Evolutionary conservation across 306 rosid species (phyloP).

Genomic region (Prunus dulcis): DNA sequence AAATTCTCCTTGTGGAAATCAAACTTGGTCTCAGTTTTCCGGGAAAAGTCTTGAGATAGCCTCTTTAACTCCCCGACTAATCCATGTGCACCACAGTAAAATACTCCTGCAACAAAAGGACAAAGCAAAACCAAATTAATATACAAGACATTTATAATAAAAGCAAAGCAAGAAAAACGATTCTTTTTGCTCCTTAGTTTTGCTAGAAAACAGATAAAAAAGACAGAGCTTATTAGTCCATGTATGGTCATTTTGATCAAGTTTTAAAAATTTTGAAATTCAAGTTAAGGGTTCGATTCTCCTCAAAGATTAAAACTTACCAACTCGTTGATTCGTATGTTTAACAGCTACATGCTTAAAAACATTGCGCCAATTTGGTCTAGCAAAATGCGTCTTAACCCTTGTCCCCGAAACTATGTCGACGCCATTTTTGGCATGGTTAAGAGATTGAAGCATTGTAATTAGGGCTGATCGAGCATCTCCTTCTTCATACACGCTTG

Average conservation of each 20-base stretch:
- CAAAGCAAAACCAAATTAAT: neutral
- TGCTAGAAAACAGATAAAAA: neutral
- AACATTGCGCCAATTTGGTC: conserved; percentile 82
- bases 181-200: neutral
- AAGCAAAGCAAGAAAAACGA: neutral
- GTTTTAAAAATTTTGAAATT: no score
- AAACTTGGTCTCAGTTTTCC: conserved; percentile 74
- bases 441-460: conserved; percentile 82
- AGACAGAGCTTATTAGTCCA: neutral
- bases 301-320: conserved; percentile 35
- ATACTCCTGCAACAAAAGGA: conserved; percentile 61
- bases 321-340: conserved; percentile 62
- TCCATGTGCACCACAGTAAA: conserved; percentile 73
- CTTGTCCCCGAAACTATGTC: conserved; percentile 81
- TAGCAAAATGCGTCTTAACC: conserved; percentile 79
- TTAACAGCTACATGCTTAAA: conserved; percentile 59
- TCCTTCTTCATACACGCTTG: conserved; percentile 89
- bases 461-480: conserved; percentile 82
- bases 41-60: conserved; percentile 65
- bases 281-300: no score
- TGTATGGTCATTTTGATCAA: neutral
- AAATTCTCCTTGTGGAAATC: conserved; percentile 91
- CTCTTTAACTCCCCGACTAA: conserved; percentile 68
- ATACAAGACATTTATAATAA: neutral
- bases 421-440: conserved; percentile 76